Evolutionary conservation across 345 rosid genomes (phyloP), one percentile per base, ranked within the genome.

Genomic region (Gossypioides kirkii): DNA sequence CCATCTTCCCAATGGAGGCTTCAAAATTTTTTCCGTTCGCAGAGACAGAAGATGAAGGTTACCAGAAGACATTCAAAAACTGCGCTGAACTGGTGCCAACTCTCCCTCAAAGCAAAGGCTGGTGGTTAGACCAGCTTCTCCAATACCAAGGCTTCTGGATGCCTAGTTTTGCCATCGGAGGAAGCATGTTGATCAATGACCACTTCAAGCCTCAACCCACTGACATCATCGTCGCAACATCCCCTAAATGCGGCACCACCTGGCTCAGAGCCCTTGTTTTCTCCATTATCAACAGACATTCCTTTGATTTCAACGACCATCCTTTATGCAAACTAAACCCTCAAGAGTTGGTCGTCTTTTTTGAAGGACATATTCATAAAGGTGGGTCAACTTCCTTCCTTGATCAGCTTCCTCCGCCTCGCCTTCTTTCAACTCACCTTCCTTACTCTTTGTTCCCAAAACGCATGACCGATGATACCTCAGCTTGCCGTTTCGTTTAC

Each of bases 241-340:
- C 73, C 8, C 62, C 72, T 74, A 83, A 76, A 59, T 79, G 77
- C 9, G 83, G 86, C 10, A 81, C 75, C 38, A 80, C 80, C 2
- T 83, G 81, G 78, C 80, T 83, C 4, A 81, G 78, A 52, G 83
- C 84, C n/a, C 74, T 81, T 52, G 60, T n/a, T 36, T 49, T 17
- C 53, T 70, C 80, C 75, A 79, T 8, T 49, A 71, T 66, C 11
- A 61, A 52, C 10, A 42, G 79, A 70, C n/a, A 10, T 2, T 23
- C 17, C 6, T 41, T 7, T 26, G 63, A 52, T 60, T 23, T 23
- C 25, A 17, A 23, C 47, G 52, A 53, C n/a, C 70, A 53, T 13
- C 71, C 79, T 42, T 10, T 73, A 66, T 74, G 61, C 8, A 5
- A 43, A 12, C 1, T 1, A 2, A 60, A 36, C 22, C 74, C 77